These are phyloP conservation scores for Chytriomyces confervae DNA, from an alignment of 192 early-diverging fungal genomes.

Conservation along the genomic window DNA sequence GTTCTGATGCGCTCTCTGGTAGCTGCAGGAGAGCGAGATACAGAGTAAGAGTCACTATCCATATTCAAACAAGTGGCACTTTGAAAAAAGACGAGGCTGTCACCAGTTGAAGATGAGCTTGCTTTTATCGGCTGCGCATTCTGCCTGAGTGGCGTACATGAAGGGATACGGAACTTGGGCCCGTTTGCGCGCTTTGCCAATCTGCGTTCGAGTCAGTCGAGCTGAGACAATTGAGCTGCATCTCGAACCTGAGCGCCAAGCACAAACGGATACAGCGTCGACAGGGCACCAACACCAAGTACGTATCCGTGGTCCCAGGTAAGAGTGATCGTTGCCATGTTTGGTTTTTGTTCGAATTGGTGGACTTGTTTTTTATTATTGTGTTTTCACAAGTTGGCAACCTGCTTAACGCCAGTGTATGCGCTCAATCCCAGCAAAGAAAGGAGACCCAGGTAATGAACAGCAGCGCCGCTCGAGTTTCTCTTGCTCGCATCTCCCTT, in stretches of 20 bases:
- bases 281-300: conserved; percentile 31
- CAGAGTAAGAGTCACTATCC: background rate
- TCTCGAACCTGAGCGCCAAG: conserved; percentile 44
- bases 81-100: background rate
- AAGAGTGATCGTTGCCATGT: conserved; percentile 10
- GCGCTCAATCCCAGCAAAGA: conserved; percentile 11
- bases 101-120: conserved; percentile 77
- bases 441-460: conserved; percentile 19
- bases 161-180: conserved; percentile 73
- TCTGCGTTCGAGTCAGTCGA: conserved; percentile 7
- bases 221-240: too few relatives aligned
- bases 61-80: background rate
- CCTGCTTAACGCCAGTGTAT: background rate
- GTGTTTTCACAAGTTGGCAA: background rate
- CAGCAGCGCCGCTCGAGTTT: conserved; percentile 35
- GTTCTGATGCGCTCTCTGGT: conserved; percentile 66
- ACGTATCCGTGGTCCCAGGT: conserved; percentile 18
- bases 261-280: conserved; percentile 41
- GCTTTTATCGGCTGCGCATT: conserved; percentile 59
- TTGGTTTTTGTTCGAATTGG: background rate
- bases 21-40: conserved; percentile 4
- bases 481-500: conserved; percentile 70
- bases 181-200: conserved; percentile 62
- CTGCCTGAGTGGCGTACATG: conserved; percentile 29
- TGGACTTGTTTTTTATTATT: background rate